Percentiles rank a stretch among this genome's conserved stretches.
phyloP scores from a whole-genome alignment of 805 yeast species.

The Schwanniomyces yamadae region DNA sequence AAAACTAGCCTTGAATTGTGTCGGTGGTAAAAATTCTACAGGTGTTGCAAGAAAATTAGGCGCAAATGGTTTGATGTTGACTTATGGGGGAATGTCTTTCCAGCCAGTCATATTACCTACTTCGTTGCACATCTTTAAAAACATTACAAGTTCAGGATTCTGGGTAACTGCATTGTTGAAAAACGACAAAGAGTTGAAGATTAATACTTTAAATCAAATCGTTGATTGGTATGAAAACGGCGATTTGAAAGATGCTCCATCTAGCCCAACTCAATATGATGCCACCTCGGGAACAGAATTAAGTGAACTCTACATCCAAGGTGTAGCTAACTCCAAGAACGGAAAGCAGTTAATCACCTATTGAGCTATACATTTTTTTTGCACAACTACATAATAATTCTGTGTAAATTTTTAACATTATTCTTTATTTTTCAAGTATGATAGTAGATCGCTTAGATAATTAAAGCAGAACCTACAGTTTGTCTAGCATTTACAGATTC shows the following conservation, averaged over 20 bases:
- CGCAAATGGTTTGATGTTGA: slow-evolving; percentile 71
- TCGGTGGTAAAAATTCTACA: slow-evolving; percentile 86
- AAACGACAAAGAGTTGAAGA: slow-evolving; percentile 33
- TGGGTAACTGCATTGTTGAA: slow-evolving; percentile 73
- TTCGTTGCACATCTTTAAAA: slow-evolving; percentile 84
- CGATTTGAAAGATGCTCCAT: slow-evolving; percentile 36
- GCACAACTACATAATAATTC: too few species aligned
- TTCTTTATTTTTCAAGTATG: too few species aligned
- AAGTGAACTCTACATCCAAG: slow-evolving; percentile 29
- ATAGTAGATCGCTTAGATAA: too few species aligned
- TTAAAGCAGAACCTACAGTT: too few species aligned
- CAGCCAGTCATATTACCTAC: slow-evolving; percentile 94
- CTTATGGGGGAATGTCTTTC: slow-evolving; percentile 97
- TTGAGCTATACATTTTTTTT: too few species aligned
- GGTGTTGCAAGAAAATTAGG: slow-evolving; percentile 81
- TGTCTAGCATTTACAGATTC: too few species aligned
- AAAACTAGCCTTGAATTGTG: slow-evolving; percentile 83
- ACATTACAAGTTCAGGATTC: slow-evolving; percentile 81
- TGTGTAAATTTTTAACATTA: too few species aligned
- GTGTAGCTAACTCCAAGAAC: slow-evolving; percentile 29
- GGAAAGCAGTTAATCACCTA: slow-evolving; percentile 41
- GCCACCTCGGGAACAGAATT: slow-evolving; percentile 20
- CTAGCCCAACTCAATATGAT: slow-evolving; percentile 24
- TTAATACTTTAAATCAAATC: slow-evolving; percentile 34
- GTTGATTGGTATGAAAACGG: slow-evolving; percentile 44